Evolutionary conservation across 2,329 filamentous ascomycete species (phyloP), one percentile per base, ranked within the genome.

Genomic region (Geoglossum cookeanum): DNA sequence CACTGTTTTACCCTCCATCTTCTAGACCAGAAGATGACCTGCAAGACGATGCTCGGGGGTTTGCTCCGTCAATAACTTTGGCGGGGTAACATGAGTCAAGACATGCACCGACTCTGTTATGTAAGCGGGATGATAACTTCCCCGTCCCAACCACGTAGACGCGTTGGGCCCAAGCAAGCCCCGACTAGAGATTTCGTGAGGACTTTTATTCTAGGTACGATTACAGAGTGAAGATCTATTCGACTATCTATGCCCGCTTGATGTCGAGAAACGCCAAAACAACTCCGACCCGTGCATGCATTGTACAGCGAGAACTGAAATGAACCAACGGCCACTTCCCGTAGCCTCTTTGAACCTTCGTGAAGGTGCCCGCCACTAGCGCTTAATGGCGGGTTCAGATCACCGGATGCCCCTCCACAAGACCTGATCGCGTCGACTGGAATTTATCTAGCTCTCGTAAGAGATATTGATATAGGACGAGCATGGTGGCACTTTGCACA

Each of bases 401-500:
- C 39, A 52, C 9, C 3, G 48, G 27, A 9, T 52, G 48, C 27
- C 48, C 48, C 27, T 52, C 48, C n/a, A 17, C 13, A 13, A 15
- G n/a, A 30, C 27, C 8, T 52, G 48, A 52, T 13, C 27, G 22
- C 5, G 48, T 32, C 13, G 74, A 64, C 15, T 72, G 70, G 63
- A 74, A 71, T n/a, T 70, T 63, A 59, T 90, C 85, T 62, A 97
- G 77, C 70, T 83, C 80, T 65, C 85, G 83, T 66, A 97, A 72
- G 58, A 97, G 74, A 59, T 83, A 85, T 72, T 97, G 91, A 69
- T 97, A 97, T 68, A 96, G 75, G 64, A 97, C 90, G 67, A 97
- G 75, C 91, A 97, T 97, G 62, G 88, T 94, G 47, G 90, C 87
- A 66, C 87, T 95, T 73, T 98, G 92, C 58, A 97, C 87, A 65